These are phyloP conservation scores for Castanea crenata DNA, from an alignment of 306 rosid species.

Conservation along the genomic window DNA sequence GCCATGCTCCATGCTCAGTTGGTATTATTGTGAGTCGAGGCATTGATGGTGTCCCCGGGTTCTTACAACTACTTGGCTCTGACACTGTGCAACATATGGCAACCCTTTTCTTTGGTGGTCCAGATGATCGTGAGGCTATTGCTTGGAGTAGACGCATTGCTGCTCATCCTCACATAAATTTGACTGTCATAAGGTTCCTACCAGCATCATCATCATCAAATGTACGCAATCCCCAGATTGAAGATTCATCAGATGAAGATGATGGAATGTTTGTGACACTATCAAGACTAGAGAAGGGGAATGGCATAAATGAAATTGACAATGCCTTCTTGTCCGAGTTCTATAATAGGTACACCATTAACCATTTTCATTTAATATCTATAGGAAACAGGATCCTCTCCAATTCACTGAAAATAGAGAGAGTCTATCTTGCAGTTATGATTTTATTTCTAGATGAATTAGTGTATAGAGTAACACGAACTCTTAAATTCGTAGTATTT, in stretches of 20 bases:
- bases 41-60: slow-evolving; percentile 42
- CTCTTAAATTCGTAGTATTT: too few relatives aligned
- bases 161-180: slow-evolving; percentile 39
- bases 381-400: neutral
- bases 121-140: slow-evolving; percentile 83
- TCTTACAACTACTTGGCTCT: slow-evolving; percentile 47
- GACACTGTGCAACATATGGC: slow-evolving; percentile 61
- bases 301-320: slow-evolving; percentile 45
- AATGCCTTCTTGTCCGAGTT: slow-evolving; percentile 71
- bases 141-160: slow-evolving; percentile 85
- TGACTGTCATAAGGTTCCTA: slow-evolving; percentile 67
- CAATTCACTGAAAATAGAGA: too few relatives aligned
- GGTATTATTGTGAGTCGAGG: slow-evolving; percentile 72
- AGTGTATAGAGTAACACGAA: too few relatives aligned
- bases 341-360: slow-evolving; percentile 46
- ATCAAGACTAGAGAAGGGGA: slow-evolving; percentile 46
- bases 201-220: slow-evolving; percentile 8
- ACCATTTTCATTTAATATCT: neutral
- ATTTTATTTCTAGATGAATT: too few relatives aligned
- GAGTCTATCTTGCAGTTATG: too few relatives aligned
- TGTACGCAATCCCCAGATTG: slow-evolving; percentile 20
- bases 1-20: slow-evolving; percentile 79
- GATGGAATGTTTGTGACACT: slow-evolving; percentile 65
- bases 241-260: slow-evolving; percentile 10
- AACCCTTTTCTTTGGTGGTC: slow-evolving; percentile 75